These are phyloP conservation scores for Medicago ruthenica DNA, from an alignment of 306 rosid genomes.

Conservation along the genomic window DNA sequence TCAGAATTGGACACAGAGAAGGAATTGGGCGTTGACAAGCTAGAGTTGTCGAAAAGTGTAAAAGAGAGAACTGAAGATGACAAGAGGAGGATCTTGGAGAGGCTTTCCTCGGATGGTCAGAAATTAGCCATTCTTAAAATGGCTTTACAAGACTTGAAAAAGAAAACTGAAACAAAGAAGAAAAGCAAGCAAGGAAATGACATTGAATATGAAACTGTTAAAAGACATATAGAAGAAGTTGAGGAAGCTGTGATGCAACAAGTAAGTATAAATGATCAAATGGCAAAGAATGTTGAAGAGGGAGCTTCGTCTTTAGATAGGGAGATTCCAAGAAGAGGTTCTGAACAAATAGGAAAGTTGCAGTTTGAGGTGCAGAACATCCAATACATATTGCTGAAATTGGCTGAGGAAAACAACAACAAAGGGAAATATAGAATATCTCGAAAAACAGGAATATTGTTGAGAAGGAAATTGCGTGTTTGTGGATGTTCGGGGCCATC, in stretches of 20 bases:
- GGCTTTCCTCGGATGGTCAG: constrained; percentile 78
- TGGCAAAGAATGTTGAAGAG: constrained; percentile 64
- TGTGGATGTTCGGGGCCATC: constrained; percentile 83
- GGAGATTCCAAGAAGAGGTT: constrained; percentile 55
- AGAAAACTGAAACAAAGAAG: constrained; percentile 64
- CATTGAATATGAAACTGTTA: constrained; percentile 71
- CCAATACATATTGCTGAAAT: constrained; percentile 70
- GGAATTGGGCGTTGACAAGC: constrained; percentile 78
- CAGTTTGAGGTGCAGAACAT: constrained; percentile 93
- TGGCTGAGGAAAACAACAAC: constrained; percentile 63
- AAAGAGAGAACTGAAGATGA: constrained; percentile 51
- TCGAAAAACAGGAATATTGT: constrained; percentile 63
- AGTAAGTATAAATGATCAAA: constrained; percentile 57
- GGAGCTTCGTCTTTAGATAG: constrained; percentile 49
- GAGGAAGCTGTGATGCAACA: constrained; percentile 76
- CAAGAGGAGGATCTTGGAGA: constrained; percentile 67
- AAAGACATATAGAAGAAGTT: constrained; percentile 74
- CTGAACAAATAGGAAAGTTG: constrained; percentile 82
- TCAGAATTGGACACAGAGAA: constrained; percentile 69
- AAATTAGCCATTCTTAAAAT: constrained; percentile 68
- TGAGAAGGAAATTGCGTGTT: constrained; percentile 62
- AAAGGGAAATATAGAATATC: constrained; percentile 60
- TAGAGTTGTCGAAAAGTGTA: constrained; percentile 53
- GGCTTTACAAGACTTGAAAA: constrained; percentile 70
- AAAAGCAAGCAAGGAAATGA: constrained; percentile 54